phyloP scores from a whole-genome alignment of 2,329 filamentous ascomycete genomes.

The Talaromyces amestolkiae region DNA sequence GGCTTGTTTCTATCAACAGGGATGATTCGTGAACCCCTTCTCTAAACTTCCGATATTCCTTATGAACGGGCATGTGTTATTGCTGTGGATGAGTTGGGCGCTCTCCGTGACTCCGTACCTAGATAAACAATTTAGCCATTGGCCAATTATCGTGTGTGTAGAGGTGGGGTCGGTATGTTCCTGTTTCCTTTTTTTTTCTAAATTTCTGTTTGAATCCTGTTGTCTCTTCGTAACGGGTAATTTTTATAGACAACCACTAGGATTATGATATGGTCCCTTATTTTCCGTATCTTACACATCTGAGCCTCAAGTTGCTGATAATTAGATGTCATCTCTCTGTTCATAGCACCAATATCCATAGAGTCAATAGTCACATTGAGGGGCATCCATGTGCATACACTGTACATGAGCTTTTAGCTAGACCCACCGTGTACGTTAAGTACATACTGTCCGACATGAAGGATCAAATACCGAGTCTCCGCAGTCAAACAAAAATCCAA shows the following conservation, averaged over 20 bases:
- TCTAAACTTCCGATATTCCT: neutral
- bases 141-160: neutral
- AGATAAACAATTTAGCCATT: slow-evolving; percentile 5
- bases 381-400: neutral
- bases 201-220: neutral
- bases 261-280: neutral
- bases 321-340: too few species aligned
- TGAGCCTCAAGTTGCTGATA: neutral
- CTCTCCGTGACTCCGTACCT: neutral
- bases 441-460: neutral
- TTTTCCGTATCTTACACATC: neutral
- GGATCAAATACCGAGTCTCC: slow-evolving; percentile 1
- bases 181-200: neutral
- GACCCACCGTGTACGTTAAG: neutral
- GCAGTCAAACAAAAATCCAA: neutral
- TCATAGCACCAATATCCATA: neutral
- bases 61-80: neutral
- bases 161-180: neutral
- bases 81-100: neutral
- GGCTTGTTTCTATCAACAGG: neutral
- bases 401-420: neutral
- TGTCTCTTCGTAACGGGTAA: neutral
- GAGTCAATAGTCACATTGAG: too few species aligned
- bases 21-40: neutral
- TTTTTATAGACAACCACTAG: neutral